phyloP scores from a whole-genome alignment of 225 moss, liverwort and hornwort genomes.

The Climacium dendroides region DNA sequence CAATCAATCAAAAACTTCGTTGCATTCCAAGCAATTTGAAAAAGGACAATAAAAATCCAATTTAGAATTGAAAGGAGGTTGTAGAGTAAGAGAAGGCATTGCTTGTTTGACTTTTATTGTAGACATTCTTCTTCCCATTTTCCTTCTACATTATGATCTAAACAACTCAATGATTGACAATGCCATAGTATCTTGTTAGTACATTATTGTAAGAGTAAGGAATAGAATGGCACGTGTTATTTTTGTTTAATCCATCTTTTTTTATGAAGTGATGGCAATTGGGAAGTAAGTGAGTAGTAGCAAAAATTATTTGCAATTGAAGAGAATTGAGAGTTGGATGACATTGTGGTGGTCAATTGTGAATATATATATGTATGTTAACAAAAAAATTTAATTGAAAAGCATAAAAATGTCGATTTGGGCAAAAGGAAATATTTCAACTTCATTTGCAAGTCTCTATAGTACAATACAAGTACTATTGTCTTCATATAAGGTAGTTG shows the following conservation, averaged over 20 bases:
- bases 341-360: not conserved
- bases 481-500: too few relatives aligned
- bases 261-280: not conserved
- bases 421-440: too few relatives aligned
- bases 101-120: not conserved
- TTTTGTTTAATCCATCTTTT: not conserved
- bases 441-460: too few relatives aligned
- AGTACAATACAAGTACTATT: too few relatives aligned
- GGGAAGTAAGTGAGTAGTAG: not conserved
- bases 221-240: not conserved
- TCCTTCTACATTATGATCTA: not conserved
- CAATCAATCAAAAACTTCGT: not conserved
- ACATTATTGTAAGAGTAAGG: not conserved
- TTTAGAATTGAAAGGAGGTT: not conserved
- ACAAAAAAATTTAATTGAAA: too few relatives aligned
- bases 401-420: too few relatives aligned
- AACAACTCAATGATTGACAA: not conserved
- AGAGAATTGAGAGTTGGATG: not conserved
- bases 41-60: not conserved
- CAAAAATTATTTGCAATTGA: not conserved
- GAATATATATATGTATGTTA: accelerated
- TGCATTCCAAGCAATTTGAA: not conserved
- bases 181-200: not conserved
- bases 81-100: not conserved
- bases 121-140: not conserved